phyloP scores from a whole-genome alignment of 768 basidiomycete genomes.

The Mycena galericulata region DNA sequence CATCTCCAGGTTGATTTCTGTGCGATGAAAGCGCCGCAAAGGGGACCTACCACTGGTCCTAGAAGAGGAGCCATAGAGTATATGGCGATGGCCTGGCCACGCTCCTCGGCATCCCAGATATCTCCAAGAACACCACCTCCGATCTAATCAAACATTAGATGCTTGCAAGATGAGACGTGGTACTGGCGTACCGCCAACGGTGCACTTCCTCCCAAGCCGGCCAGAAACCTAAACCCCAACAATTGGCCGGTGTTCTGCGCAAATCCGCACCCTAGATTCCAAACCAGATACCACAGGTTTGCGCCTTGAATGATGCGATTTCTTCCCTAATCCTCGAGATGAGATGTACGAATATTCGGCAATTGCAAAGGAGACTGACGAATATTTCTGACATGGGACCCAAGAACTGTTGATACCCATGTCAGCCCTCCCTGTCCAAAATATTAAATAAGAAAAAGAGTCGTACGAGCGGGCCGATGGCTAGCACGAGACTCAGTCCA shows the following conservation, averaged over 20 bases:
- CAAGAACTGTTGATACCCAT: background rate
- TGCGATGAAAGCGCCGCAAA: constrained; percentile 64
- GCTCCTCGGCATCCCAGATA: constrained; percentile 69
- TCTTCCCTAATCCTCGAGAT: background rate
- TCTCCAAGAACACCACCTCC: constrained; percentile 78
- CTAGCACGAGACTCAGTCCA: constrained; percentile 43
- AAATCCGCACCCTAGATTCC: constrained; percentile 76
- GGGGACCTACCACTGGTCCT: constrained; percentile 73
- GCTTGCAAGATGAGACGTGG: constrained; percentile 50
- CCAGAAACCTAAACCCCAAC: constrained; percentile 75
- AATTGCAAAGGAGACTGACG: background rate
- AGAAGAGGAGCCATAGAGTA: constrained; percentile 75
- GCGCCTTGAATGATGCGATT: constrained; percentile 26
- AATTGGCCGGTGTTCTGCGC: constrained; percentile 68
- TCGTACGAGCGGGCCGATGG: constrained; percentile 62
- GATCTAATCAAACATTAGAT: constrained; percentile 43
- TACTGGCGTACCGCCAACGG: constrained; percentile 67
- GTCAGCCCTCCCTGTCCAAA: background rate
- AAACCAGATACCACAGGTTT: constrained; percentile 51
- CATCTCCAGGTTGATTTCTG: constrained; percentile 29
- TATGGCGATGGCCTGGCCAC: constrained; percentile 72
- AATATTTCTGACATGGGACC: constrained; percentile 80
- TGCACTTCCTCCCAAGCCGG: constrained; percentile 81
- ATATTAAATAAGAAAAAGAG: background rate
- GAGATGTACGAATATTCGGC: background rate